Conservation (phyloP, 2,329 filamentous ascomycete genomes). For the Leptographium radiaticola region DNA sequence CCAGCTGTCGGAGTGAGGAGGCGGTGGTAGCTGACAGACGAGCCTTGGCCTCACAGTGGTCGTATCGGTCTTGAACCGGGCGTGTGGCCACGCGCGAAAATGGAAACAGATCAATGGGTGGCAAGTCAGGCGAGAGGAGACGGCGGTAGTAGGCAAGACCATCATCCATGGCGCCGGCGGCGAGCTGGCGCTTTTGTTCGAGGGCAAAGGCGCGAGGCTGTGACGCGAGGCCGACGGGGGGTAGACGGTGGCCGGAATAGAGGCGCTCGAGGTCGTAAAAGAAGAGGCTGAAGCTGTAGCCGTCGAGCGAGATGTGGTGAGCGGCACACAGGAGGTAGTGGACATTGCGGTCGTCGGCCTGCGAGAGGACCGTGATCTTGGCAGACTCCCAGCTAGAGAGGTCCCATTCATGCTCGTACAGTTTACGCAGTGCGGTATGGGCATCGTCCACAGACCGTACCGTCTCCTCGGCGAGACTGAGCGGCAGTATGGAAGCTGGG, state of each 20-base stretch:
- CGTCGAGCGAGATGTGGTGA: background rate
- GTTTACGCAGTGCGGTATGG: background rate
- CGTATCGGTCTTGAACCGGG: slow-evolving; percentile 7
- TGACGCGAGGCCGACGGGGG: background rate
- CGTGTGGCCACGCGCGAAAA: slow-evolving; percentile 12
- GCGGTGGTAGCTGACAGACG: background rate
- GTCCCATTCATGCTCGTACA: background rate
- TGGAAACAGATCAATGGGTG: slow-evolving; percentile 21
- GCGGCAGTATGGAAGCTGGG: background rate
- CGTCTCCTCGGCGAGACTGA: slow-evolving; percentile 3
- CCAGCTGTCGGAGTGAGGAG: background rate
- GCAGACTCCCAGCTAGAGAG: background rate
- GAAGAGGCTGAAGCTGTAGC: background rate
- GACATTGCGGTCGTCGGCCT: too few relatives aligned
- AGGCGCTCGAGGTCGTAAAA: background rate
- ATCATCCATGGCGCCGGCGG: background rate
- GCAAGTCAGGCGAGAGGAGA: background rate
- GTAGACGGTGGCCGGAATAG: background rate
- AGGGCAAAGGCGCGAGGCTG: background rate
- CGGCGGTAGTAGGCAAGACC: background rate
- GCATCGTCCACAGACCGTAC: background rate
- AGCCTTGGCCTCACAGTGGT: background rate
- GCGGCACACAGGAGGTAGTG: background rate
- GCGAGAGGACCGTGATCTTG: background rate
- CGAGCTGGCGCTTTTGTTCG: background rate